These are phyloP conservation scores for Trichoderma koningiopsis DNA, from an alignment of 2,329 filamentous ascomycete genomes.

Conservation along the genomic window DNA sequence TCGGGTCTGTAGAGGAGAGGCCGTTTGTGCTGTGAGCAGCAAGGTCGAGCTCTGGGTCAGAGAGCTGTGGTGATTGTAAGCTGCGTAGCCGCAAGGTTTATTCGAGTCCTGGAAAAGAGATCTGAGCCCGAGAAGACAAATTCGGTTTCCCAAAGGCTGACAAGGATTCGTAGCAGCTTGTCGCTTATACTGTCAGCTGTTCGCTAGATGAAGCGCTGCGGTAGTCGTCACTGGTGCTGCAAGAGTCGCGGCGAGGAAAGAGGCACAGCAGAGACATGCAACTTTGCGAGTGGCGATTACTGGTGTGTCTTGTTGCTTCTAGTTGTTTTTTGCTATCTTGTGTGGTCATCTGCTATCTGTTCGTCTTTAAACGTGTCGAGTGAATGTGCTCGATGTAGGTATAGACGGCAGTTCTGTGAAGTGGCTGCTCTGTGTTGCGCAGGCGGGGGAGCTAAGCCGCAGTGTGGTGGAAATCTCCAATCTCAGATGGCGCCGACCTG, in stretches of 20 bases:
- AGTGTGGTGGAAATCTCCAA: constrained; percentile 9
- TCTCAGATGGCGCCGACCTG: constrained; percentile 10
- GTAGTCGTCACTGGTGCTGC: constrained; percentile 14
- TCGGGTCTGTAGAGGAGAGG: background rate
- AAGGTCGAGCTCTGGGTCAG: background rate
- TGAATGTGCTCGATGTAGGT: background rate
- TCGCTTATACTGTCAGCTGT: background rate
- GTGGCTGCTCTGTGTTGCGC: constrained; percentile 10
- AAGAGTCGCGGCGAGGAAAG: constrained; percentile 15
- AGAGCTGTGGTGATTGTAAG: background rate
- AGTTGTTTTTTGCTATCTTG: background rate
- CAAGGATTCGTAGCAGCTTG: background rate
- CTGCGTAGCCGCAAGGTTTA: background rate
- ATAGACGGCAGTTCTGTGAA: background rate
- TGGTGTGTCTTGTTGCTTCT: background rate
- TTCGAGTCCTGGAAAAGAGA: background rate
- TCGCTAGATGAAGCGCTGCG: background rate
- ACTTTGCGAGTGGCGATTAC: background rate
- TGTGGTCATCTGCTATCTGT: background rate
- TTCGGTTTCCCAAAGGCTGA: background rate
- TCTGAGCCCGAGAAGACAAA: background rate
- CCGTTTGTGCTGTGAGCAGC: background rate
- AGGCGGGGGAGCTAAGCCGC: background rate
- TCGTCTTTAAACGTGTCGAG: background rate
- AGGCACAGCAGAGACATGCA: background rate